Evolutionary conservation across 1,139 yeast species (phyloP).

Genomic region (Blastobotrys niveus): DNA sequence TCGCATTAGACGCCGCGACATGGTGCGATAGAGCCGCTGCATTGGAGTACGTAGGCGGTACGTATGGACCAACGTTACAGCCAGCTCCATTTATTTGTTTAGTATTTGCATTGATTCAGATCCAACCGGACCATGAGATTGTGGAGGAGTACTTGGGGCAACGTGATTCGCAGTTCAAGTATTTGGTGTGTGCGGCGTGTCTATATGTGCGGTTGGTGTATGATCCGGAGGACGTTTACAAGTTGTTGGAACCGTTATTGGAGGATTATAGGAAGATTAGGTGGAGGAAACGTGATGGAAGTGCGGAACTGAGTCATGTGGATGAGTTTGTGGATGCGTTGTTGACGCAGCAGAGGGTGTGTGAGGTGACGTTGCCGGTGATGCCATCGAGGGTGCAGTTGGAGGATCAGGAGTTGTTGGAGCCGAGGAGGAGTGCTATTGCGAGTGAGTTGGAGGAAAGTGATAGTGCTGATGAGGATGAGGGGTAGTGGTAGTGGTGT

Average conservation of each 20-base stretch:
- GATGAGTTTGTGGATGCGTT: constrained; percentile 59
- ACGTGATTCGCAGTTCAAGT: constrained; percentile 51
- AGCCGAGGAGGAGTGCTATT: constrained; percentile 34
- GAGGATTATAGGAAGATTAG: constrained; percentile 53
- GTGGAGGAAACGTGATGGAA: constrained; percentile 26
- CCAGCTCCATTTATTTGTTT: constrained; percentile 66
- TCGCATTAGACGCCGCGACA: constrained; percentile 51
- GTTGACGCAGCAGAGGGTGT: constrained; percentile 45
- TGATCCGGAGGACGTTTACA: constrained; percentile 44
- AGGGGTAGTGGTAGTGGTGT: too few species aligned
- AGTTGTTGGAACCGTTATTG: constrained; percentile 44
- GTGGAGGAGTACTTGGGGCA: constrained; percentile 49
- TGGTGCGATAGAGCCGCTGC: constrained; percentile 43
- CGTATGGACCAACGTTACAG: constrained; percentile 41
- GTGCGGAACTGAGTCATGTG: constrained; percentile 41
- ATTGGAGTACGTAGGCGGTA: constrained; percentile 43
- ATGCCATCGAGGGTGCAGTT: constrained; percentile 40
- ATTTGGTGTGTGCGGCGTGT: constrained; percentile 56
- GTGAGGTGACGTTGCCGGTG: constrained; percentile 59
- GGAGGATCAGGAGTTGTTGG: constrained; percentile 38
- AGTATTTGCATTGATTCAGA: constrained; percentile 54
- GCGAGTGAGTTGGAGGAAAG: constrained; percentile 28
- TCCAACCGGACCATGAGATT: constrained; percentile 54
- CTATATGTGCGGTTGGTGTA: constrained; percentile 51
- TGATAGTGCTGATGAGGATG: too few species aligned